These are phyloP conservation scores for Pleurotus citrinopileatus DNA, from an alignment of 768 basidiomycete genomes.

Conservation along the genomic window DNA sequence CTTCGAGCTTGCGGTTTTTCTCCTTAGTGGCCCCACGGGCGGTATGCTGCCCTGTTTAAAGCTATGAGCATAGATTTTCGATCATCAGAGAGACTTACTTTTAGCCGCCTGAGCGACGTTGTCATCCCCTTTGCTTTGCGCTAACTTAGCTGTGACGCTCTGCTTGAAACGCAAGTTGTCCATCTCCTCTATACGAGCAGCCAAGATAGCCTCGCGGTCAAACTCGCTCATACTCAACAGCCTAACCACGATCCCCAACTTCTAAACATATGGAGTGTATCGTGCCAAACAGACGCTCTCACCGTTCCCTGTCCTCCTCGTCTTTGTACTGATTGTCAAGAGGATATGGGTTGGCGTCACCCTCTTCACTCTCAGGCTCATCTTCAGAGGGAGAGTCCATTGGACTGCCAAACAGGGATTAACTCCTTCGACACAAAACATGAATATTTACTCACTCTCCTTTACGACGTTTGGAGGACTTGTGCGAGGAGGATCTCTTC, in stretches of 20 bases:
- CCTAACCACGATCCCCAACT: conserved; percentile 38
- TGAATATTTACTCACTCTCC: conserved; percentile 53
- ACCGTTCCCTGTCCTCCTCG: conserved; percentile 81
- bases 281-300: conserved; percentile 32
- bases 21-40: conserved; percentile 75
- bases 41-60: conserved; percentile 64
- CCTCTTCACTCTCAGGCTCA: conserved; percentile 64
- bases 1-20: conserved; percentile 75
- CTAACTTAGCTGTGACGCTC: conserved; percentile 50
- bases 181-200: conserved; percentile 76
- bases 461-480: conserved; percentile 63
- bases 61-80: not conserved
- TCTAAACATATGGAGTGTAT: conserved; percentile 21
- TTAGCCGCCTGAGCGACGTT: conserved; percentile 72
- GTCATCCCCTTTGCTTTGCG: conserved; percentile 40
- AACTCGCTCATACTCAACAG: conserved; percentile 81
- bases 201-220: conserved; percentile 85
- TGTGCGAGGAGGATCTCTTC: conserved; percentile 36
- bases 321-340: conserved; percentile 90
- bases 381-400: conserved; percentile 49
- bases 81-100: conserved; percentile 42
- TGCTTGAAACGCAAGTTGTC: conserved; percentile 71
- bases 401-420: conserved; percentile 29
- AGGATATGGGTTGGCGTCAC: conserved; percentile 71
- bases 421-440: conserved; percentile 1